Percentiles rank a stretch among this genome's conserved stretches.
phyloP scores from a whole-genome alignment of 108 stramenopile genomes.

The Schizochytrium sp. region DNA sequence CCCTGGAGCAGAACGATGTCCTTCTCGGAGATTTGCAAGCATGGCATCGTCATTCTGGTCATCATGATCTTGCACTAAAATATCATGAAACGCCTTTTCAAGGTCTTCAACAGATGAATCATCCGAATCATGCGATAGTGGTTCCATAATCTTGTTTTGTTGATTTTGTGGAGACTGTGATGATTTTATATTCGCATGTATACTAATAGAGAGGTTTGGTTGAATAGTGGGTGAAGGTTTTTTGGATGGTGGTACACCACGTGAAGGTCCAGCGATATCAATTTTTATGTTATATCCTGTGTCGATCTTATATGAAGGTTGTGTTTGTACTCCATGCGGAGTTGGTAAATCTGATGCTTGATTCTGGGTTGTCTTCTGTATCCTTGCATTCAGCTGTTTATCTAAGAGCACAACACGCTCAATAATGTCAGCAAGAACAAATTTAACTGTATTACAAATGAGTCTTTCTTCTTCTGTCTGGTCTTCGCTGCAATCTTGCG shows the following conservation, averaged over 20 bases:
- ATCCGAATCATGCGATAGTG: conserved; percentile 25
- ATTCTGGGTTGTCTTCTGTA: background rate
- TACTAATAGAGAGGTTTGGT: too few relatives aligned
- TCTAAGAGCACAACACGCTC: background rate
- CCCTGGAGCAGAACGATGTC: too few relatives aligned
- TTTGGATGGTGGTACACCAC: background rate
- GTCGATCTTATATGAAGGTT: background rate
- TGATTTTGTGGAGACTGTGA: too few relatives aligned
- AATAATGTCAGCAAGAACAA: background rate
- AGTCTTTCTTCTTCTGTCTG: background rate
- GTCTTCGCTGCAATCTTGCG: background rate
- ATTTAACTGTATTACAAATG: background rate
- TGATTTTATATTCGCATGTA: too few relatives aligned
- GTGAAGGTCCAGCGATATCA: background rate
- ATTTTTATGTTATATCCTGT: conserved; percentile 3
- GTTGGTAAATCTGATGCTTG: background rate
- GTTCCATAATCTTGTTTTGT: background rate
- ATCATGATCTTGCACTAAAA: background rate
- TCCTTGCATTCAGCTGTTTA: background rate
- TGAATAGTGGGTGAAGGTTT: background rate
- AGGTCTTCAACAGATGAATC: conserved; percentile 18
- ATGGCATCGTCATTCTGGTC: background rate
- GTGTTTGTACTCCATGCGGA: background rate
- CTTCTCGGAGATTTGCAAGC: too few relatives aligned
- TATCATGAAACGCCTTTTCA: background rate